A percentile compares a stretch with the other conserved stretches of the same genome.
Evolutionary conservation across 2,329 filamentous ascomycete species (phyloP).

Genomic region (Aureobasidium subglaciale): DNA sequence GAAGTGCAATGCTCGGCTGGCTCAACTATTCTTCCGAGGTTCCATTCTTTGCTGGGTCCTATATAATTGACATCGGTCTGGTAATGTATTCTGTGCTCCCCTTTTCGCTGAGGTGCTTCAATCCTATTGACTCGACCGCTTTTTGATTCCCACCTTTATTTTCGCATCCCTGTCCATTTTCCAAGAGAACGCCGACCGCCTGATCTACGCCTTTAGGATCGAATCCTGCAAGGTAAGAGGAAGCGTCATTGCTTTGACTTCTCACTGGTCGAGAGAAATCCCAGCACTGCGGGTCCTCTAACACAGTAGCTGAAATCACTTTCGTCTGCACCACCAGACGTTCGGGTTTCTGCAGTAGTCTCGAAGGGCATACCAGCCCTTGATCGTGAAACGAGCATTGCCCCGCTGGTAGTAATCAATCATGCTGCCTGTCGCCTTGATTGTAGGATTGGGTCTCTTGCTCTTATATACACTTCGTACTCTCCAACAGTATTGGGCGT

Average conservation of each 20-base stretch:
- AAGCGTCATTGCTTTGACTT: slow-evolving; percentile 2
- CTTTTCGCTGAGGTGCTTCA: slow-evolving; percentile 3
- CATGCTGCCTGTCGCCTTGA: slow-evolving; percentile 9
- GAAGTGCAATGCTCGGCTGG: not conserved
- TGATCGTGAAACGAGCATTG: not conserved
- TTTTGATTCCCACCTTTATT: not conserved
- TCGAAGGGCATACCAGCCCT: not conserved
- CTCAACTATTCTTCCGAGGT: not conserved
- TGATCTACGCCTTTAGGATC: not conserved
- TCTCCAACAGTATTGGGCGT: slow-evolving; percentile 25
- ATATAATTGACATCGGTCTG: not conserved
- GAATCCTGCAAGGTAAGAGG: not conserved
- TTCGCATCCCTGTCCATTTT: not conserved
- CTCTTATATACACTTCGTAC: slow-evolving; percentile 20
- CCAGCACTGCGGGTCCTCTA: not conserved
- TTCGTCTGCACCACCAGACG: slow-evolving; percentile 4
- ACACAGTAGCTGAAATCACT: not conserved
- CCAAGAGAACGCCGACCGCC: not conserved
- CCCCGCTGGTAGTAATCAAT: not conserved
- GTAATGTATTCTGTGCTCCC: not conserved
- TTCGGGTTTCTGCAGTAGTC: slow-evolving; percentile 7
- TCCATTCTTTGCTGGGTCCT: not conserved
- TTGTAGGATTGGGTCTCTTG: slow-evolving; percentile 4
- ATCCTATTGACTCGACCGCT: slow-evolving; percentile 7
- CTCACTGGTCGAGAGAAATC: slow-evolving; percentile 2